phyloP scores from a whole-genome alignment of 2,329 filamentous ascomycete species.

The Aspergillus flavus region DNA sequence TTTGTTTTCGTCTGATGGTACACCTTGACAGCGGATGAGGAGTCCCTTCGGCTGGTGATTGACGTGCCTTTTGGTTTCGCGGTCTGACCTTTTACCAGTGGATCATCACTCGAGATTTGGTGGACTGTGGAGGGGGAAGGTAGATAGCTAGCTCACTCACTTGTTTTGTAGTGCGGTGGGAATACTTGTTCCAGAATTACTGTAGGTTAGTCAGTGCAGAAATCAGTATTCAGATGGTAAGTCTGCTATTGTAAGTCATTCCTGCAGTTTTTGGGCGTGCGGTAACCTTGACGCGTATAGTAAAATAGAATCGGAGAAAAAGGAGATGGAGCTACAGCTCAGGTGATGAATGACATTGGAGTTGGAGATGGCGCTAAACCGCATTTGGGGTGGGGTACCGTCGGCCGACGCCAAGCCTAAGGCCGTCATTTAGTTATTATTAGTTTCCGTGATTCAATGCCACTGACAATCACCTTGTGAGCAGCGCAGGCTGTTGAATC shows the following conservation, averaged over 20 bases:
- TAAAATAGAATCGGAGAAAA: conserved; percentile 6
- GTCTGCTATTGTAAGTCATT: neutral
- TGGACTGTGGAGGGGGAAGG: neutral
- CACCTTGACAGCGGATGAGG: conserved; percentile 1
- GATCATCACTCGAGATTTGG: conserved; percentile 45
- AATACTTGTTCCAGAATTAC: neutral
- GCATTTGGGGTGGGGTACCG: conserved; percentile 25
- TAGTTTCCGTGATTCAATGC: neutral
- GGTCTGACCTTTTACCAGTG: conserved; percentile 53
- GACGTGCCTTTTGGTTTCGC: conserved; percentile 15
- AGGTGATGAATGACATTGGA: neutral
- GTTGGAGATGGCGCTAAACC: conserved; percentile 22
- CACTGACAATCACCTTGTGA: neutral
- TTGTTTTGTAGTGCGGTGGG: neutral
- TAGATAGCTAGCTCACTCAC: neutral
- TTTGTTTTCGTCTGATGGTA: conserved; percentile 6
- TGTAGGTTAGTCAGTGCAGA: neutral
- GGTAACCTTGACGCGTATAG: neutral
- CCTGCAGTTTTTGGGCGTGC: neutral
- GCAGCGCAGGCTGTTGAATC: neutral
- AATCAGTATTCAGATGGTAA: neutral
- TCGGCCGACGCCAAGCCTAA: conserved; percentile 7
- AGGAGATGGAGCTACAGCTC: neutral
- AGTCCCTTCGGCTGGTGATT: conserved; percentile 5
- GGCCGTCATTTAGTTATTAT: conserved; percentile 1